Percentiles rank a stretch among this genome's conserved stretches.
Evolutionary conservation across 2,329 filamentous ascomycete species (phyloP).

Genomic region (Fusarium sulawesiense): DNA sequence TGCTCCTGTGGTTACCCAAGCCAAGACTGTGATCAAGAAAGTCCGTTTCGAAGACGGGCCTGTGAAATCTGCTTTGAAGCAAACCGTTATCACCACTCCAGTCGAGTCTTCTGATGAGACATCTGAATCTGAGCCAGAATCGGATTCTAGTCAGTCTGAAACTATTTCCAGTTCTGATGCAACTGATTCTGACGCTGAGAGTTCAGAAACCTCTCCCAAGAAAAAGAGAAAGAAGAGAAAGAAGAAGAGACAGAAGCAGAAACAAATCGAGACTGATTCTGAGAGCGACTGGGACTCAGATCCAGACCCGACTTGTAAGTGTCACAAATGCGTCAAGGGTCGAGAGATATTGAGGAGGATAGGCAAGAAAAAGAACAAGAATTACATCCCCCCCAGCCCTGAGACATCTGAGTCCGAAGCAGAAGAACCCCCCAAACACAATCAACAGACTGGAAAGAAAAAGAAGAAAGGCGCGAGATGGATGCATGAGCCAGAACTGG

Average conservation of each 20-base stretch:
- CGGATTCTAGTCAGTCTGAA: conserved; percentile 42
- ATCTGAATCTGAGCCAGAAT: conserved; percentile 16
- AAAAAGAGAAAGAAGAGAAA: conserved; percentile 34
- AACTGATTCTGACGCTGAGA: conserved; percentile 35
- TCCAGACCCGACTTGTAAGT: conserved; percentile 50
- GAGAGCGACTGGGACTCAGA: conserved; percentile 50
- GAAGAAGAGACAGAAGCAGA: conserved; percentile 22
- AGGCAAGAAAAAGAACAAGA: conserved; percentile 35
- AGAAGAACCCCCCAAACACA: conserved; percentile 31
- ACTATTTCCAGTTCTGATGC: conserved; percentile 25
- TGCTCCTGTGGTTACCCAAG: not conserved
- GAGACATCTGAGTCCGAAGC: conserved; percentile 40
- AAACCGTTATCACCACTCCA: conserved; percentile 28
- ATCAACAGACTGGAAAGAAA: conserved; percentile 35
- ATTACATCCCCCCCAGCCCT: conserved; percentile 3
- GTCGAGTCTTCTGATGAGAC: conserved; percentile 40
- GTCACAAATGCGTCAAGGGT: conserved; percentile 41
- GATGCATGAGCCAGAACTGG: conserved; percentile 37
- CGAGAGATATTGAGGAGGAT: conserved; percentile 39
- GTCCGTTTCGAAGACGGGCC: conserved; percentile 56
- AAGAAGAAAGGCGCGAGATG: conserved; percentile 41
- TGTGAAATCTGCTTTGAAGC: conserved; percentile 44
- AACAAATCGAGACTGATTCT: conserved; percentile 20
- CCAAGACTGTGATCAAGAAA: conserved; percentile 51
- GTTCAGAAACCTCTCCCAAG: conserved; percentile 23